phyloP scores from a whole-genome alignment of 345 rosid genomes.

The Populus alba region DNA sequence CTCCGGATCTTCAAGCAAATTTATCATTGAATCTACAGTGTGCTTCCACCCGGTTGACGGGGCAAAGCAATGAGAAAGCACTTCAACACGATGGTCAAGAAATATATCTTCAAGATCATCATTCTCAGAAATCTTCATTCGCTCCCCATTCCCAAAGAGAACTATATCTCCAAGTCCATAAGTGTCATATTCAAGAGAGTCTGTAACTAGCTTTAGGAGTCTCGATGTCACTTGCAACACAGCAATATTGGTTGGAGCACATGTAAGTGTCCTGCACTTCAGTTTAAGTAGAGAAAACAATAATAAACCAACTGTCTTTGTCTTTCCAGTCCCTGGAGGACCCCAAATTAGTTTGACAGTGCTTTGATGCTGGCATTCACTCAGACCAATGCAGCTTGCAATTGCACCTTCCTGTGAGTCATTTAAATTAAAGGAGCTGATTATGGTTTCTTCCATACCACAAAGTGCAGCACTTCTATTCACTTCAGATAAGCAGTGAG shows the following conservation, averaged over 20 bases:
- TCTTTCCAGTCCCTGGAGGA: conserved; percentile 62
- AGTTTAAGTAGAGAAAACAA: conserved; percentile 28
- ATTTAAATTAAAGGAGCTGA: conserved; percentile 26
- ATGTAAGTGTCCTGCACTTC: conserved; percentile 43
- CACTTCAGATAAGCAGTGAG: background rate
- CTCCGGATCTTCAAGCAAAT: conserved; percentile 33
- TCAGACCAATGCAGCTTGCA: conserved; percentile 19
- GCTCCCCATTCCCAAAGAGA: conserved; percentile 36
- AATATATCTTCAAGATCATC: conserved; percentile 33
- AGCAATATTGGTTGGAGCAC: conserved; percentile 54
- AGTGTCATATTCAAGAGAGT: conserved; percentile 13
- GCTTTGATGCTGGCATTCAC: conserved; percentile 28
- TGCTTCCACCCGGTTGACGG: conserved; percentile 37
- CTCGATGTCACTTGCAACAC: conserved; percentile 40
- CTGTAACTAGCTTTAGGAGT: conserved; percentile 21
- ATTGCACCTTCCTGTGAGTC: conserved; percentile 40
- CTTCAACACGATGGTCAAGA: conserved; percentile 36
- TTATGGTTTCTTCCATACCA: background rate
- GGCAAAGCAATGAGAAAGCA: conserved; percentile 21
- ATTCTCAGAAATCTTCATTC: conserved; percentile 27
- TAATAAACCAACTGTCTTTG: conserved; percentile 38
- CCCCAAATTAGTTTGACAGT: conserved; percentile 49
- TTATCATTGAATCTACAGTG: conserved; percentile 23
- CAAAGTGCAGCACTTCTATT: background rate
- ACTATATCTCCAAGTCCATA: conserved; percentile 42